phyloP scores from a whole-genome alignment of 2,329 filamentous ascomycete species.

The Talaromyces sp. region DNA sequence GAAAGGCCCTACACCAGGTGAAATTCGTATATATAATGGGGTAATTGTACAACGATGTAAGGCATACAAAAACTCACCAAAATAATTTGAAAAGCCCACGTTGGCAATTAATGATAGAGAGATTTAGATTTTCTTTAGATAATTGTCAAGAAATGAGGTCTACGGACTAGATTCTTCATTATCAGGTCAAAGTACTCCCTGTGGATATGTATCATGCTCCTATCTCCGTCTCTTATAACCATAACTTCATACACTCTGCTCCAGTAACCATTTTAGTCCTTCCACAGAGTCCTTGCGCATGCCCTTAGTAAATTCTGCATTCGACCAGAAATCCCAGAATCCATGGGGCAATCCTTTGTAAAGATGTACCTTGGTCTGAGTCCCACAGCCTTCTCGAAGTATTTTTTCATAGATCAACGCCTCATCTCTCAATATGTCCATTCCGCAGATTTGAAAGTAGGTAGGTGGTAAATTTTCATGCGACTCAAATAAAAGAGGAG shows the following conservation, averaged over 20 bases:
- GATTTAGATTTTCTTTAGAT: too few species aligned
- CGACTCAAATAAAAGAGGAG: constrained; percentile 22
- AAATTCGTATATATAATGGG: too few species aligned
- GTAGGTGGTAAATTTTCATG: constrained; percentile 30
- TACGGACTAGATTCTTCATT: too few species aligned
- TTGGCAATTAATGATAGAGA: too few species aligned
- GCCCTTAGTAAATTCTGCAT: constrained; percentile 26
- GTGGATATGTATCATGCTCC: too few species aligned
- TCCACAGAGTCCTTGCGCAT: constrained; percentile 26
- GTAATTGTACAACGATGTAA: too few species aligned
- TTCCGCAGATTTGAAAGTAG: constrained; percentile 29
- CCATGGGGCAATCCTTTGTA: constrained; percentile 35
- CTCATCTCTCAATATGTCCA: constrained; percentile 30
- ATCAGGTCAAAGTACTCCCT: too few species aligned
- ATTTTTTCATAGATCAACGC: constrained; percentile 28
- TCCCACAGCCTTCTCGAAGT: constrained; percentile 25
- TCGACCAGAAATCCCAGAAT: constrained; percentile 31
- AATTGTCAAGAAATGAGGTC: too few species aligned
- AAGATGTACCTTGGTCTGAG: constrained; percentile 31
- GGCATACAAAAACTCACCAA: too few species aligned
- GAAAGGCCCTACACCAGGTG: too few species aligned
- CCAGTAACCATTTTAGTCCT: constrained; percentile 14
- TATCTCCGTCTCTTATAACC: background rate
- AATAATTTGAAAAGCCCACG: too few species aligned
- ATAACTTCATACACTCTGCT: background rate